Base-by-base conservation (phyloP, 129 eudicot species). In the Ambrosia trifida region DNA sequence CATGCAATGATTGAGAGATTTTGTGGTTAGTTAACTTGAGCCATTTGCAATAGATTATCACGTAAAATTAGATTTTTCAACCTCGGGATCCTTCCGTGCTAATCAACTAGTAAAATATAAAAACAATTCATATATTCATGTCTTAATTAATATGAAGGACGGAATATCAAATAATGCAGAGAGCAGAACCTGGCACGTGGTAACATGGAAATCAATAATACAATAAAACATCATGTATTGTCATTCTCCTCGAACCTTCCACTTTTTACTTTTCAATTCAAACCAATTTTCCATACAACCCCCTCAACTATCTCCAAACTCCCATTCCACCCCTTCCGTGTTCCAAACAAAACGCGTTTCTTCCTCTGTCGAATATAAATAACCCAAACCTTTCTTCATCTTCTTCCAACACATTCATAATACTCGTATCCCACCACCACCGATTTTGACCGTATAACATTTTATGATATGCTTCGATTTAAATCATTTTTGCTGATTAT, bases 171-270 rank as follows among this genome's bases (percentile, higher is more conserved):
- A 56, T 54, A 74, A 65, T 65, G 72, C 30, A 51, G 54, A 7
- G 44, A 40, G 9, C 72, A 74, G 64, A 74, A 74, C 52, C 52
- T 52, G 28, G 73, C 79, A 75, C 79, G 67, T 75, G 79, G 69
- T 74, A 74, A 41, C 73, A 79, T 36, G 58, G 73, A 33, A 10
- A 24, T 44, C 64, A 80, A 74, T 70, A 65, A 79, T 76, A 68
- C 56, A 31, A 41, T 45, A 7, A 46, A 50, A 47, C 78, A 68
- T 60, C 40, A 70, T 51, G 41, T 19, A 36, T 45, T 68, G 62
- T 69, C 81, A 72, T 63, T 64, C 73, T 76, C 81, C 82, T 77
- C 52, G 86, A 77, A 82, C 80, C 79, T 68, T 68, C 74, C 80
- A 72, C 4, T 16, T 67, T 68, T 50, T 52, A 77, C 3, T 40